Conservation (phyloP, 2,329 filamentous ascomycete species). For the Helicocarpus griseus region DNA sequence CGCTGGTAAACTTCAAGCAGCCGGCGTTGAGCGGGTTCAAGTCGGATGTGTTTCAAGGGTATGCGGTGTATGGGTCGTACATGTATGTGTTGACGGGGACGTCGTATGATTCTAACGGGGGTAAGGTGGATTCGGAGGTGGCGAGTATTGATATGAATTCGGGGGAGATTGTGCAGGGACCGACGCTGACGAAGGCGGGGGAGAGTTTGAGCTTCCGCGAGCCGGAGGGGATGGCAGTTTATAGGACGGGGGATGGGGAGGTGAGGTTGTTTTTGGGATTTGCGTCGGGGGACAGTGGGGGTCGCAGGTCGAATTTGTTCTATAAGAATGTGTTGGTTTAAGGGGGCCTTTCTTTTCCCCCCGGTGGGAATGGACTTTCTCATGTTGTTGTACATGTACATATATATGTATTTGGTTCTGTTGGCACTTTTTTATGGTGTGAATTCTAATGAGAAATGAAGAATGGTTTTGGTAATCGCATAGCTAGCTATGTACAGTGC, state of each 20-base stretch:
- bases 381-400: background rate
- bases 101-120: slow-evolving; percentile 10
- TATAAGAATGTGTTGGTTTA: slow-evolving; percentile 15
- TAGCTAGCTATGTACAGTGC: too few species aligned
- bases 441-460: too few species aligned
- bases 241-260: slow-evolving; percentile 13
- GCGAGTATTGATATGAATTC: slow-evolving; percentile 15
- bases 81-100: slow-evolving; percentile 13
- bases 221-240: slow-evolving; percentile 17
- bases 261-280: slow-evolving; percentile 16
- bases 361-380: background rate
- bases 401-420: background rate
- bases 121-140: slow-evolving; percentile 13
- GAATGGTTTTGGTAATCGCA: too few species aligned
- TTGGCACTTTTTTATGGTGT: too few species aligned
- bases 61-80: slow-evolving; percentile 13
- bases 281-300: slow-evolving; percentile 14
- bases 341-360: background rate
- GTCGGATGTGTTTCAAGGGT: slow-evolving; percentile 12
- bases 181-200: slow-evolving; percentile 14
- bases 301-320: slow-evolving; percentile 15
- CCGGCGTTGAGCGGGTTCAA: slow-evolving; percentile 6
- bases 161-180: slow-evolving; percentile 14
- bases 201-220: slow-evolving; percentile 15
- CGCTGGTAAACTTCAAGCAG: slow-evolving; percentile 12